Base-by-base conservation (phyloP, 495 filamentous ascomycete genomes). In the Aspergillus diversus region DNA sequence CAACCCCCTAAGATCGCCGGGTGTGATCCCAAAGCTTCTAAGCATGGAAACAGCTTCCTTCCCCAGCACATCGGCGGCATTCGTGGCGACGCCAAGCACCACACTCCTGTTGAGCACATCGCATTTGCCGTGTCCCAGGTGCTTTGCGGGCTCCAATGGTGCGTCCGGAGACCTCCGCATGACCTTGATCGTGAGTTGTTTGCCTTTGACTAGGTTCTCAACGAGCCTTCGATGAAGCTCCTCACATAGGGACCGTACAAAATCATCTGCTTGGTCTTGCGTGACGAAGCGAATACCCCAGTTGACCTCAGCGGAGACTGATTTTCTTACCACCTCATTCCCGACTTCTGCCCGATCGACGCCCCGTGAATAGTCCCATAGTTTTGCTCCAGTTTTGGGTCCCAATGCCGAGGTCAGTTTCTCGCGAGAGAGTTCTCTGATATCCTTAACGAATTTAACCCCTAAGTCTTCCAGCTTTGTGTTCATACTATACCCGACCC, bases 261-360 rank as follows among this genome's bases (percentile, higher is more conserved):
- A 99, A 56, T 92, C 89, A 48, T 98, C 95, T 0, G 91, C 92
- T 73, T 99, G 94, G 7, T 85, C 85, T 62, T 97, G 92, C 51
- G 84, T 95, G 58, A 91, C 86, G 67, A 99, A 99, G 33, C 95
- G 87, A 56, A 99, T 95, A 3, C 95, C 95, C 96, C 96, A 99
- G 68, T 97, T 99, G 61, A 99, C 92, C 63, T 98, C 93, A 0
- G 93, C 94, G 2, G 93, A 97, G 12, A 98, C 91, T 0, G 93
- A 97, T 70, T 97, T 97, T 37, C 95, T 85, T 12, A 85, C 70
- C 0, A 84, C 81, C 70, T 93, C 89, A 50, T 92, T 90, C 35
- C 95, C 95, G 33, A 98, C 92, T 73, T 96, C 93, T 0, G 86
- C 81, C 48, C 83, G 80, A 73, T 99, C 96, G 57, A 98, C 92